Evolutionary conservation across 2,329 filamentous ascomycete species (phyloP), one percentile per base, ranked within the genome.

Genomic region (Colletotrichum spinosum): DNA sequence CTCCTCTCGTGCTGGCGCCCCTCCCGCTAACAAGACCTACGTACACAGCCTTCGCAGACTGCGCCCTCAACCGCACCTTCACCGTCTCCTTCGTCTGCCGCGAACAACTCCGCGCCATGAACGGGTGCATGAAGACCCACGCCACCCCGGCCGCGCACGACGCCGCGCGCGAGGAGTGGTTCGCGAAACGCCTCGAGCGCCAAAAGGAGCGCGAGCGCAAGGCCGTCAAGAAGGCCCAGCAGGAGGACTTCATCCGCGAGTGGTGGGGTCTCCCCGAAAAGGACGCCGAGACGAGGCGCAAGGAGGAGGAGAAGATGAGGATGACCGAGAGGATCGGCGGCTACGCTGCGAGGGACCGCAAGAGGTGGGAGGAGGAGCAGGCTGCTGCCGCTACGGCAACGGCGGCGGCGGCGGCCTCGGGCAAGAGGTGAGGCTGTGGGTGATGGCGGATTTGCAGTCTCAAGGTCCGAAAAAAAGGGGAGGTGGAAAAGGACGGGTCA

Each of bases 151-250:
- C 86, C 59, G 93, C 97, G 76, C 87, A 97, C 78, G 96, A 99
- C 80, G 89, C 88, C 33, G 96, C 96, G 69, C 85, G 96, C 56
- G 92, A 94, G 78, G 94, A 98, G 76, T 99, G 96, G 96, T 98
- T 98, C 77, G 88, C 89, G 55, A 85, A 87, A 69, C 86, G 92
- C 55, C 83, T 92, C 71, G 88, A 93, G 80, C 85, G 94, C 60
- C 86, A 89, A 71, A 81, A 81, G 62, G 88, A 91, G 77, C 81
- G 89, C 42, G 90, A 93, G 77, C 83, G 85, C 68, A 89, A 90
- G 72, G 83, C 86, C 60, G 80, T 80, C 65, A 81, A 88, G 71
- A 85, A 86, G 69, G 79, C 82, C 57, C 87, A 89, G 72, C 88
- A 90, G 79, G 87, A 90, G 76, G 83, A 84, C 50, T 90, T 90